A percentile compares a stretch with the other conserved stretches of the same genome.
Conservation (phyloP, 345 rosid species). For the Citrus glauca region DNA sequence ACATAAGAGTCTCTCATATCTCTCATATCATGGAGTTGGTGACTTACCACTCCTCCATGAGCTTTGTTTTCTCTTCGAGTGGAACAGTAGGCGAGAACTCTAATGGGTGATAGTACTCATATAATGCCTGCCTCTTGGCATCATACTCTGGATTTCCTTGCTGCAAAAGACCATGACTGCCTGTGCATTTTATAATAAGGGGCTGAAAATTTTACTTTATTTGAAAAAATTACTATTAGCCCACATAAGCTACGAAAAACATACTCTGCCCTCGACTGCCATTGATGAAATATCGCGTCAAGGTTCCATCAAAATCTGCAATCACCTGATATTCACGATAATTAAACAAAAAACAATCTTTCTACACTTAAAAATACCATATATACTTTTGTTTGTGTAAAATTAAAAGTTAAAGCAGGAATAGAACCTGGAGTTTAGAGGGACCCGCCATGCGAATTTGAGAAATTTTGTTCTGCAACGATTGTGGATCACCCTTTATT, state of each 20-base stretch:
- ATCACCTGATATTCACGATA: slow-evolving; percentile 36
- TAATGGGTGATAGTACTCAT: slow-evolving; percentile 68
- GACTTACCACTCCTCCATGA: slow-evolving; percentile 89
- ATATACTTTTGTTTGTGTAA: not conserved
- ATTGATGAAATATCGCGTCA: slow-evolving; percentile 60
- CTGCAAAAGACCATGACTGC: slow-evolving; percentile 77
- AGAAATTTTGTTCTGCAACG: slow-evolving; percentile 41
- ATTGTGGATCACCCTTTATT: slow-evolving; percentile 37
- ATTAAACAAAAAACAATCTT: no score
- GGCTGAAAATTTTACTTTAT: not conserved
- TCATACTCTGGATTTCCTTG: slow-evolving; percentile 71
- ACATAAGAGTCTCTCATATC: not conserved
- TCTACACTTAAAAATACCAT: fast-evolving
- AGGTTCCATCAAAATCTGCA: slow-evolving; percentile 85
- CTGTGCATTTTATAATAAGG: slow-evolving; percentile 31
- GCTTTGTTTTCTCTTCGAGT: slow-evolving; percentile 73
- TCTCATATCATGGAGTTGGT: not conserved
- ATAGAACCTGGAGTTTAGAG: slow-evolving; percentile 71
- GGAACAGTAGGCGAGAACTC: slow-evolving; percentile 71
- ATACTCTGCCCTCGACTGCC: slow-evolving; percentile 68
- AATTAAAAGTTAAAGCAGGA: not conserved
- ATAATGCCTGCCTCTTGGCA: slow-evolving; percentile 69
- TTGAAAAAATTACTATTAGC: not conserved
- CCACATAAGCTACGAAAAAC: slow-evolving; percentile 9
- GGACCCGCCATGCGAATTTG: slow-evolving; percentile 65